These are phyloP conservation scores for Neltuma alba DNA, from an alignment of 306 rosid genomes.

Conservation along the genomic window DNA sequence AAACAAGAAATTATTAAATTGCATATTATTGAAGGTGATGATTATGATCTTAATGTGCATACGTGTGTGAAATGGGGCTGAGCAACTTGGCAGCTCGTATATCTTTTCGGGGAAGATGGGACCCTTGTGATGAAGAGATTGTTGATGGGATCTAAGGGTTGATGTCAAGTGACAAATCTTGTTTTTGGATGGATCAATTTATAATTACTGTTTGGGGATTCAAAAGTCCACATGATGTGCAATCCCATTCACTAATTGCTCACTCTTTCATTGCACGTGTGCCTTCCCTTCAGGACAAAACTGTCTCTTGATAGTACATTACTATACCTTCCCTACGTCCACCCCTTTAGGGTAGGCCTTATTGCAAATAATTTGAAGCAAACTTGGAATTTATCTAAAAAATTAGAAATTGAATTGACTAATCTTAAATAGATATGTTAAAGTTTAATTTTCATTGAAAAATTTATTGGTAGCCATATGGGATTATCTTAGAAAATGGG, in stretches of 20 bases:
- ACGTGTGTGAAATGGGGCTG: slow-evolving; percentile 31
- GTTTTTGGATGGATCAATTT: slow-evolving; percentile 40
- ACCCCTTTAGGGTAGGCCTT: neutral
- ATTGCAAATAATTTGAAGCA: no score
- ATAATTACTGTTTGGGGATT: slow-evolving; percentile 25
- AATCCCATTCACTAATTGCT: slow-evolving; percentile 35
- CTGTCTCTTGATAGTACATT: slow-evolving; percentile 35
- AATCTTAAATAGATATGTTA: neutral
- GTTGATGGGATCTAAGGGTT: slow-evolving; percentile 34
- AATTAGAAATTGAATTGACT: neutral
- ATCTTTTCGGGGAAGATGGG: slow-evolving; percentile 20
- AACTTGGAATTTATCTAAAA: no score
- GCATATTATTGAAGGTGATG: neutral
- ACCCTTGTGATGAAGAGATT: neutral
- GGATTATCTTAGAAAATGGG: no score
- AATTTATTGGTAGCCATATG: neutral
- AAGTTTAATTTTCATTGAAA: neutral
- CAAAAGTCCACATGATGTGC: slow-evolving; percentile 41
- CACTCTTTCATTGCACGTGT: slow-evolving; percentile 60
- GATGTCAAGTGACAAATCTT: slow-evolving; percentile 43
- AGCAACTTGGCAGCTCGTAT: slow-evolving; percentile 15
- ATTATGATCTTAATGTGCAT: slow-evolving; percentile 11
- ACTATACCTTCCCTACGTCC: slow-evolving; percentile 31
- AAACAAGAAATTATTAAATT: slow-evolving; percentile 28
- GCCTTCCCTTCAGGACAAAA: slow-evolving; percentile 51